These are phyloP conservation scores for Letharia columbiana DNA, from an alignment of 495 filamentous ascomycete species.

Conservation along the genomic window DNA sequence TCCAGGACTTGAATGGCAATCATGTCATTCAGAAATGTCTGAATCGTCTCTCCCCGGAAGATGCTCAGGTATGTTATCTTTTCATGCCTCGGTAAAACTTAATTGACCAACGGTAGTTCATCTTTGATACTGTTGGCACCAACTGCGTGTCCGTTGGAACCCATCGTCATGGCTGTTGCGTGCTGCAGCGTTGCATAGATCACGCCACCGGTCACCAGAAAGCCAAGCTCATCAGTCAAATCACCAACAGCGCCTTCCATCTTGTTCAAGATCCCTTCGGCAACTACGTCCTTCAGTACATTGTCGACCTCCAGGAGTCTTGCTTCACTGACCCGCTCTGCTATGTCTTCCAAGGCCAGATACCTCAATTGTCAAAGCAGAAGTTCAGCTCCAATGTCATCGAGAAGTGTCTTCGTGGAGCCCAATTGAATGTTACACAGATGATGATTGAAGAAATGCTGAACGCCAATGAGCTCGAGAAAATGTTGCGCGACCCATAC, in stretches of 20 bases:
- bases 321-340: conserved; percentile 80
- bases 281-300: conserved; percentile 98
- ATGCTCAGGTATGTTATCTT: conserved; percentile 50
- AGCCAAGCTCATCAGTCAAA: conserved; percentile 71
- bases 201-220: conserved; percentile 89
- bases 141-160: conserved; percentile 88
- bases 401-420: conserved; percentile 89
- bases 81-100: not conserved
- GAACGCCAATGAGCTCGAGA: conserved; percentile 64
- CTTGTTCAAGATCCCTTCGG: conserved; percentile 95
- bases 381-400: conserved; percentile 99
- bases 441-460: conserved; percentile 80
- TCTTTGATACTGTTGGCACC: conserved; percentile 83
- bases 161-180: conserved; percentile 96
- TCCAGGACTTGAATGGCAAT: conserved; percentile 95
- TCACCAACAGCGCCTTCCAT: conserved; percentile 69
- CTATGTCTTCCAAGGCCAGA: conserved; percentile 61
- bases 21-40: conserved; percentile 99
- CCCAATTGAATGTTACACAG: conserved; percentile 58
- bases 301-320: conserved; percentile 80
- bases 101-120: conserved; percentile 47
- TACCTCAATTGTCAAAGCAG: conserved; percentile 76
- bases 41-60: conserved; percentile 71
- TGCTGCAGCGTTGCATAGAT: conserved; percentile 95
- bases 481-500: conserved; percentile 78